Percentiles rank a stretch among this genome's conserved stretches.
Conservation (phyloP, 345 rosid species). For the Conringia planisiliqua region DNA sequence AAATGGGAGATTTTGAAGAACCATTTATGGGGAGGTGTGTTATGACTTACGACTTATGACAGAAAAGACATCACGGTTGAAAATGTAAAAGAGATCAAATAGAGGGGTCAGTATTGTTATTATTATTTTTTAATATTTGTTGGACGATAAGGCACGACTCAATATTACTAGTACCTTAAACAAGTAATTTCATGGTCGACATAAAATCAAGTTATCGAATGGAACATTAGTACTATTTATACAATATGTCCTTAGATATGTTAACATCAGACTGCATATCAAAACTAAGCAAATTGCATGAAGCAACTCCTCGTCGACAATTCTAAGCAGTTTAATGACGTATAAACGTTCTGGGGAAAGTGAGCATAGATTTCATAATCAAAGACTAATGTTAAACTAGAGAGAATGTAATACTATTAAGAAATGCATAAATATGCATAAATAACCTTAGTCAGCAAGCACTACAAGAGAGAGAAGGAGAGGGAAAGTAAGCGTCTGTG, state of each 20-base stretch:
- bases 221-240: neutral
- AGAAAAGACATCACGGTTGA: neutral
- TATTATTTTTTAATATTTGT: neutral
- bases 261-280: too few relatives aligned
- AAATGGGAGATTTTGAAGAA: constrained; percentile 28
- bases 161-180: too few relatives aligned
- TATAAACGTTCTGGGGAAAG: neutral
- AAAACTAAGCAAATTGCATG: neutral
- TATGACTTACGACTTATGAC: neutral
- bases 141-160: too few relatives aligned
- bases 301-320: neutral
- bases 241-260: too few relatives aligned
- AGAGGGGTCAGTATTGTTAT: constrained; percentile 1
- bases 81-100: constrained; percentile 12
- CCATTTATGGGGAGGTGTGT: constrained; percentile 40
- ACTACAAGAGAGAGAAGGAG: neutral
- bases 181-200: neutral
- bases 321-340: neutral
- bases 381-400: neutral
- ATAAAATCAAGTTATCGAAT: neutral
- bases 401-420: neutral
- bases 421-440: neutral
- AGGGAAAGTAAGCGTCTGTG: neutral
- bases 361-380: neutral
- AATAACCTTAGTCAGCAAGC: constrained; percentile 15